Conservation (phyloP, 345 rosid species). For the Euphorbia lathyris region DNA sequence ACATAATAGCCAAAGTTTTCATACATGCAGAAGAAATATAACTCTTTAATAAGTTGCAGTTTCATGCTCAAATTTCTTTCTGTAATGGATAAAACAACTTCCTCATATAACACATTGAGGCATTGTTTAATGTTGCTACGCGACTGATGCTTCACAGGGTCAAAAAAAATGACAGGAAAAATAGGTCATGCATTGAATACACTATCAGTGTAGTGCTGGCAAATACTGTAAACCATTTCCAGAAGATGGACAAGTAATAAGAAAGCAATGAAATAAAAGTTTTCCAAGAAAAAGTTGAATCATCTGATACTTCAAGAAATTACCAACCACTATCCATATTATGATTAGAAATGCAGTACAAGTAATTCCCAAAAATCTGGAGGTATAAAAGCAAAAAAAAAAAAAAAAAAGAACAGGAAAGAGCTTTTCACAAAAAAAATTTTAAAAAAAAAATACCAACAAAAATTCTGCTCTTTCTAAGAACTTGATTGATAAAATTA, state of each 20-base stretch:
- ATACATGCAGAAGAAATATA: not conserved
- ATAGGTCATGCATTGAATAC: not conserved
- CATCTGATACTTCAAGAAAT: slow-evolving; percentile 4
- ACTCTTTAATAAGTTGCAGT: not conserved
- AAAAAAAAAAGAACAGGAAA: too few species aligned
- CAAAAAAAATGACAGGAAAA: not conserved
- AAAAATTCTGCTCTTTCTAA: too few species aligned
- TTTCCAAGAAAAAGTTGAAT: not conserved
- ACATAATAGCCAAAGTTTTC: not conserved
- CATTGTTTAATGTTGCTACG: not conserved
- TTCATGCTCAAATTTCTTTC: not conserved
- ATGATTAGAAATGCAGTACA: too few species aligned
- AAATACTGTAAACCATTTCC: not conserved
- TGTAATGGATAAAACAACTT: not conserved
- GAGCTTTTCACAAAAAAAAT: too few species aligned
- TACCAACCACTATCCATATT: too few species aligned
- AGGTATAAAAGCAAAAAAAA: too few species aligned
- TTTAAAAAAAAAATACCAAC: too few species aligned
- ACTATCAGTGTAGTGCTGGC: not conserved
- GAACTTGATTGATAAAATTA: too few species aligned
- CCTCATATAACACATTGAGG: not conserved
- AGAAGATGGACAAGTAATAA: not conserved
- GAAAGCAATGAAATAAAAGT: not conserved
- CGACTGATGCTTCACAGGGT: not conserved
- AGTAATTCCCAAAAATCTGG: too few species aligned